Evolutionary conservation across 805 yeast genomes (phyloP).

Genomic region (Candida palmyrensis): DNA sequence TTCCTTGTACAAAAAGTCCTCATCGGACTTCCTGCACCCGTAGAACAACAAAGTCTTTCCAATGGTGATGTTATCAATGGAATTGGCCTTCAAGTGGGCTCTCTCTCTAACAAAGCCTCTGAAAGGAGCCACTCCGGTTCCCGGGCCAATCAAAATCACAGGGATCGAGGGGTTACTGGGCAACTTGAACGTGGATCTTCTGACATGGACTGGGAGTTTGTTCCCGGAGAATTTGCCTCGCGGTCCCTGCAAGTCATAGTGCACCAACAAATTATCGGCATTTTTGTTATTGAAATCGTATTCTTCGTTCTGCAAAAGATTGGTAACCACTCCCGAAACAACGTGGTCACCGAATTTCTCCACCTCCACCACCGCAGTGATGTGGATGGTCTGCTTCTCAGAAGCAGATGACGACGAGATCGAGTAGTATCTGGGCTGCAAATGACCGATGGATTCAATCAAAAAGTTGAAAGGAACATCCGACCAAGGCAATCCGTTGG

Average conservation of each 20-base stretch:
- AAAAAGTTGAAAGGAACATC: constrained; percentile 79
- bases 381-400: constrained; percentile 69
- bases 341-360: constrained; percentile 24
- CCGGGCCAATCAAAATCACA: constrained; percentile 92
- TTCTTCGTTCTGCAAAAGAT: constrained; percentile 72
- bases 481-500: constrained; percentile 66
- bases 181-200: constrained; percentile 91
- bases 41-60: constrained; percentile 78
- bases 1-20: constrained; percentile 80
- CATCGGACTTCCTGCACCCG: constrained; percentile 77
- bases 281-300: constrained; percentile 44
- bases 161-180: constrained; percentile 84
- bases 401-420: constrained; percentile 84
- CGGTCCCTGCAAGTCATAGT: constrained; percentile 82
- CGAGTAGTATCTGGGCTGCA: constrained; percentile 94
- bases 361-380: constrained; percentile 91
- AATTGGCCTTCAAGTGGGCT: constrained; percentile 42
- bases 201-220: constrained; percentile 84
- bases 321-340: constrained; percentile 88
- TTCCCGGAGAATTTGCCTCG: constrained; percentile 47
- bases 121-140: constrained; percentile 98
- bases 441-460: constrained; percentile 71
- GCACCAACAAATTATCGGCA: constrained; percentile 38
- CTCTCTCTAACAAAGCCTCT: constrained; percentile 92
- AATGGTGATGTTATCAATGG: constrained; percentile 23